Evolutionary conservation across 768 basidiomycete genomes (phyloP), one percentile per base, ranked within the genome.

Genomic region (Tephrocybe sp.): DNA sequence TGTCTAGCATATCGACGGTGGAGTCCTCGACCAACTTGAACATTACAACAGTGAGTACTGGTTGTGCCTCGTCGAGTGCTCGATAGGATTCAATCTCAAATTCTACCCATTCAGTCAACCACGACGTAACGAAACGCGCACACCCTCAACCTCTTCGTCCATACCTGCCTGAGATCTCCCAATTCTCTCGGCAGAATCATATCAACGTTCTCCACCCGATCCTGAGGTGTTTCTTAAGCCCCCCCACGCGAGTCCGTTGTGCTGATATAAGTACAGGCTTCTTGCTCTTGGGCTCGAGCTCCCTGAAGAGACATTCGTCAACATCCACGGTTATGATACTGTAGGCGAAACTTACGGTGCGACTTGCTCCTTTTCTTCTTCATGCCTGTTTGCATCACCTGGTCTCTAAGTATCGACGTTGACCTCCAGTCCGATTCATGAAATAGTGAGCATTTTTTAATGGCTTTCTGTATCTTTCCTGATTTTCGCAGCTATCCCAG

Each of bases 1-100:
- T 24, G 3, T 19, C 18, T 37, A 87, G 84, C 79, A 81, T 39
- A 78, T 86, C 36, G 80, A 79, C 34, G 72, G 72, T 12, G 86
- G 84, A 5, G 79, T 87, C 21, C 72, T 62, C 16, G 86, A 87
- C 57, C 81, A 85, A 56, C 52, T 84, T 15, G 84, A 87, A 56
- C 67, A 77, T 49, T 86, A 86, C 58, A 82, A 79, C 53, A 72
- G 85, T 86, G 52, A 51, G 77, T 53, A 4, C 9, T 13, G 22
- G 16, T 47, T 3, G 9, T 30, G n/a, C 28, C n/a, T n/a, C n/a
- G n/a, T 31, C 9, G 19, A 26, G 9, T 36, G 9, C 12, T 12
- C 2, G 8, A 16, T 3, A 26, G 5, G 2, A 4, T 46, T 16
- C 40, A 30, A 6, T 30, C 32, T 34, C 32, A 34, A n/a, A 34